Evolutionary conservation across 2,329 filamentous ascomycete genomes (phyloP), one percentile per base, ranked within the genome.

Genomic region (Xylaria polymorpha): DNA sequence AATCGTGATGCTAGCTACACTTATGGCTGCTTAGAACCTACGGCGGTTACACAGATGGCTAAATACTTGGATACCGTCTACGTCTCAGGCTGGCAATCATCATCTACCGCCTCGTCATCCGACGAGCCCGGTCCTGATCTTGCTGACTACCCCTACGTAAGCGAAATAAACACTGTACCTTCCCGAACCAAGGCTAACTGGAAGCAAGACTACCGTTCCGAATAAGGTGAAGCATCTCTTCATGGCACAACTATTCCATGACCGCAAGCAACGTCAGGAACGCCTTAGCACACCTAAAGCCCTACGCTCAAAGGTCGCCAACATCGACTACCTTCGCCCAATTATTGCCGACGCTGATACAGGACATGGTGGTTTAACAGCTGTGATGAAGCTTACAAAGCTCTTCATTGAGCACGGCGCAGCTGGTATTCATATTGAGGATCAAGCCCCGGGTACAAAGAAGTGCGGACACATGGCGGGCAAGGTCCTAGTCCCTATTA

Each of bases 381-480:
- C 96, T 65, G 92, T 98, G 76, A 98, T 99, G 96, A 99, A 98
- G 87, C 90, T 99, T 76, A 98, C 96, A 73, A 98, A 98, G 87
- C 89, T 98, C 66, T 98, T 99, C 81, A 84, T 98, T 73, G 96
- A 99, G 85, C 94, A 94, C 82, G 96, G 96, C 76, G 96, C 96
- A 55, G 96, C 96, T 50, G 96, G 96, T 74, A 98, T 99, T 78
- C 96, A 99, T 83, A 98, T 99, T 75, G 96, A 99, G 83, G 96
- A 99, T 81, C 96, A 98, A 83, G 95, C 96, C 4, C 95, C 96
- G 3, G 96, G 96, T 64, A 98, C 96, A 59, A 99, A 99, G 89
- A 99, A 99, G 88, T 99, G 96, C 81, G 96, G 96, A 72, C 96
- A 98, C 84, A 98, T 98, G 96, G 96, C 96, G 74, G 96, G 96